phyloP scores from a whole-genome alignment of 257 asterid species.

The Solanum verrucosum region DNA sequence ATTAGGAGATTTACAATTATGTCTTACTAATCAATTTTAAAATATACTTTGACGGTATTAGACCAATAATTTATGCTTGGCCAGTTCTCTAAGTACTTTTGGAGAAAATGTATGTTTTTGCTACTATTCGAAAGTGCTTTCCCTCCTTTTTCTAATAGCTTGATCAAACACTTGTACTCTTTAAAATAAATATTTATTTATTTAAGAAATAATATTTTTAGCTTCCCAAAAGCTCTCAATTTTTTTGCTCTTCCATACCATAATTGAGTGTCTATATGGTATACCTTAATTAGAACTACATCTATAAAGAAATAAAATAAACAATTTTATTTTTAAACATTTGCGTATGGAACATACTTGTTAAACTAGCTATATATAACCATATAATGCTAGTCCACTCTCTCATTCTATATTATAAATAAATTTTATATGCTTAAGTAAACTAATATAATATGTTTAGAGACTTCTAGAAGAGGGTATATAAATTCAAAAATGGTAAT shows the following conservation, averaged over 20 bases:
- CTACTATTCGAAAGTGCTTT: neutral
- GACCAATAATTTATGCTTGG: neutral
- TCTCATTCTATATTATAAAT: neutral
- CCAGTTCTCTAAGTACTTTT: neutral
- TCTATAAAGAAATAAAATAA: neutral
- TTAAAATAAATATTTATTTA: neutral
- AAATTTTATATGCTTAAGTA: neutral
- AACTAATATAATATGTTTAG: constrained; percentile 3
- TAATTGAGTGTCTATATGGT: neutral
- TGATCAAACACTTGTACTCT: neutral
- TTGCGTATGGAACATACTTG: neutral
- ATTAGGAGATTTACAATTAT: neutral
- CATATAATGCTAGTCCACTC: neutral
- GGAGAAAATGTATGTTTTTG: neutral
- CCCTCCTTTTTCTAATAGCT: neutral
- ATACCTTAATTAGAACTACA: neutral
- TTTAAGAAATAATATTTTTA: too few relatives aligned
- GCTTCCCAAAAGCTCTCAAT: neutral
- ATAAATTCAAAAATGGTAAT: constrained; percentile 1
- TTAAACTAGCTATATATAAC: neutral
- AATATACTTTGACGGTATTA: neutral
- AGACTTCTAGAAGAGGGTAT: neutral
- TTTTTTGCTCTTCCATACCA: neutral
- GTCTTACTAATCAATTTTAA: neutral
- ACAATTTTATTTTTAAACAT: neutral